Evolutionary conservation across 2,329 filamentous ascomycete species (phyloP).

Genomic region (Trichoderma sp.): DNA sequence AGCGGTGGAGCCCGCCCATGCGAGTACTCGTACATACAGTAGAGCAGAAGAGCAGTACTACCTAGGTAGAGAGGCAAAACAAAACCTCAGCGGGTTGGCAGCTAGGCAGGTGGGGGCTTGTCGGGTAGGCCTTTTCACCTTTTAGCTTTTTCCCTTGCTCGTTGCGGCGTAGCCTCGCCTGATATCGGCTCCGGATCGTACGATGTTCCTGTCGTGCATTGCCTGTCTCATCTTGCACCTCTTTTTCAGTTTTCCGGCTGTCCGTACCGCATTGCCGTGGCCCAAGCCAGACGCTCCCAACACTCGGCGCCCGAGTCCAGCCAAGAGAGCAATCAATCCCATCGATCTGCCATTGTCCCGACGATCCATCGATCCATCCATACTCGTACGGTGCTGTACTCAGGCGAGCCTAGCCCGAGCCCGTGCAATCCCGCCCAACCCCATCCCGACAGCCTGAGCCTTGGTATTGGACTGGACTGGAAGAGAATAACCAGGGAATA

Average conservation of each 20-base stretch:
- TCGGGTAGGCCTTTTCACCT: background rate
- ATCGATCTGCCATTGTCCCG: background rate
- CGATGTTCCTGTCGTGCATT: conserved; percentile 28
- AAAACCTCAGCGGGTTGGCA: background rate
- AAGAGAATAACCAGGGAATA: background rate
- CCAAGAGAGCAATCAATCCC: background rate
- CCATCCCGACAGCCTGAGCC: background rate
- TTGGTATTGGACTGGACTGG: background rate
- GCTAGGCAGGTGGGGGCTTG: conserved; percentile 1
- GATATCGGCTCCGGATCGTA: conserved; percentile 34
- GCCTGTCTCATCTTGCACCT: conserved; percentile 16
- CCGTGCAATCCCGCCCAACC: background rate
- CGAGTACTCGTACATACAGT: background rate
- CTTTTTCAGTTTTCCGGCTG: conserved; percentile 5
- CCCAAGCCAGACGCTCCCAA: background rate
- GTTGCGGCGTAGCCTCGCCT: conserved; percentile 29
- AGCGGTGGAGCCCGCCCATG: background rate
- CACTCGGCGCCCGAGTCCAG: background rate
- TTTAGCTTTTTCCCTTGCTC: conserved; percentile 24
- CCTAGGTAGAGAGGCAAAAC: background rate
- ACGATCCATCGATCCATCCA: conserved; percentile 3
- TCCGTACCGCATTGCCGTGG: conserved; percentile 9
- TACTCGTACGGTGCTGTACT: background rate
- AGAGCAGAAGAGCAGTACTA: background rate
- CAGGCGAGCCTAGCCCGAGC: background rate